Conservation (phyloP, 2,329 filamentous ascomycete genomes). For the Dothiorella sarmentorum region DNA sequence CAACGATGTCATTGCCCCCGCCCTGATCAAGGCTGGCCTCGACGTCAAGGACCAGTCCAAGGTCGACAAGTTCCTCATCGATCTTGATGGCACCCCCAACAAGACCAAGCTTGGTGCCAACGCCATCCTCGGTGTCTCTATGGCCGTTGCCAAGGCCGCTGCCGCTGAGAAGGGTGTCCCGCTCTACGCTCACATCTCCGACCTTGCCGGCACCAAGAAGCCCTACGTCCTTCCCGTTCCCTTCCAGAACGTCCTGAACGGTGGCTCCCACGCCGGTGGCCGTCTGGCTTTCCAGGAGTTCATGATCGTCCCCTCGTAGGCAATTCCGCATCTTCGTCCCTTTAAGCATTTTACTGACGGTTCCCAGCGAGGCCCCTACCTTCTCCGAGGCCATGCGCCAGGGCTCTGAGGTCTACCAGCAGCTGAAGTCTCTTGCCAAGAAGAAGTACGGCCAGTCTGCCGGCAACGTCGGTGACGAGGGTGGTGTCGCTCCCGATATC, state of each 20-base stretch:
- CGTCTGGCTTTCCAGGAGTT: constrained; percentile 64
- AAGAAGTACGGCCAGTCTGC: constrained; percentile 99
- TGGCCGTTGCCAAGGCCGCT: constrained; percentile 57
- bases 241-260: constrained; percentile 59
- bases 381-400: constrained; percentile 97
- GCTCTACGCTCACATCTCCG: constrained; percentile 57
- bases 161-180: constrained; percentile 55
- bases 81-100: constrained; percentile 57
- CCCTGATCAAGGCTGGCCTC: constrained; percentile 51
- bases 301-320: constrained; percentile 52
- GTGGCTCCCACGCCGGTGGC: constrained; percentile 92
- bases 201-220: constrained; percentile 51
- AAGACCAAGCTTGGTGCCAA: constrained; percentile 60
- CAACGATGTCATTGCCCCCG: constrained; percentile 53
- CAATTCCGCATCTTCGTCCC: background rate
- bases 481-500: constrained; percentile 98
- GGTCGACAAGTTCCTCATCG: constrained; percentile 52
- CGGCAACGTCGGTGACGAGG: constrained; percentile 98
- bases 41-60: constrained; percentile 54
- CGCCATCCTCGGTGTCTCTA: constrained; percentile 58
- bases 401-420: constrained; percentile 96
- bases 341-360: background rate
- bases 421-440: constrained; percentile 94
- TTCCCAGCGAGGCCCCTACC: constrained; percentile 69
- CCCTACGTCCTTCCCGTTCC: constrained; percentile 56